Evolutionary conservation across 495 filamentous ascomycete species (phyloP), one percentile per base, ranked within the genome.

Genomic region (Xylaria flabelliformis): DNA sequence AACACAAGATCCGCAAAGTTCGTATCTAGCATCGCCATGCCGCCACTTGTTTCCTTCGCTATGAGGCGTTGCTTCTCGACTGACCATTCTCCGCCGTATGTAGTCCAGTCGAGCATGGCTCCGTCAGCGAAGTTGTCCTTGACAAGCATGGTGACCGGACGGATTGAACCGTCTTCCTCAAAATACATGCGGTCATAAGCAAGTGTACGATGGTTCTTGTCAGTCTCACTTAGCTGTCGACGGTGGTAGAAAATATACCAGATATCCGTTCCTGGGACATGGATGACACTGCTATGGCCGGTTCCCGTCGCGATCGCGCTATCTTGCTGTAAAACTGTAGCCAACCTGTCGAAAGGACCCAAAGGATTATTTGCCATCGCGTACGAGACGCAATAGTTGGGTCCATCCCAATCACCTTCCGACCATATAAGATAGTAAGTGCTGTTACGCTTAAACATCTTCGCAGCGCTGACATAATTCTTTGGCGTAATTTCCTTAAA

Each of bases 201-300:
- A 8, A 80, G 72, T 19, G 83, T 79, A 10, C 83, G 82, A 72
- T 85, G 79, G 63, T 84, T 78, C n/a, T 72, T 78, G 34, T 77
- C 80, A 0, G 79, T 80, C 48, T 83, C 81, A 69, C 79, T 81
- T 0, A 82, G 73, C 17, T 75, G 78, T 24, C 81, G 82, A 3
- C 84, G 84, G 69, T 87, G 84, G 71, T 86, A 87, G 8, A 85
- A 79, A 15, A 87, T 83, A 67, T 85, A 87, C 74, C 82, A 86
- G 44, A 83, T 81, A 41, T 84, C 79, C 5, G 83, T 82, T 34
- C 79, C 74, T 17, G 82, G 82, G 0, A 84, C 74, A 26, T 78
- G 72, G 42, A 87, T 79, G 1, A 85, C 79, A 7, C 80, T 82
- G 50, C 83, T 79, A 63, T 83, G 82, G 2, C 84, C 84, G 6